Evolutionary conservation across 805 yeast genomes (phyloP), one percentile per base, ranked within the genome.

Genomic region (Kluyveromyces starmeri): DNA sequence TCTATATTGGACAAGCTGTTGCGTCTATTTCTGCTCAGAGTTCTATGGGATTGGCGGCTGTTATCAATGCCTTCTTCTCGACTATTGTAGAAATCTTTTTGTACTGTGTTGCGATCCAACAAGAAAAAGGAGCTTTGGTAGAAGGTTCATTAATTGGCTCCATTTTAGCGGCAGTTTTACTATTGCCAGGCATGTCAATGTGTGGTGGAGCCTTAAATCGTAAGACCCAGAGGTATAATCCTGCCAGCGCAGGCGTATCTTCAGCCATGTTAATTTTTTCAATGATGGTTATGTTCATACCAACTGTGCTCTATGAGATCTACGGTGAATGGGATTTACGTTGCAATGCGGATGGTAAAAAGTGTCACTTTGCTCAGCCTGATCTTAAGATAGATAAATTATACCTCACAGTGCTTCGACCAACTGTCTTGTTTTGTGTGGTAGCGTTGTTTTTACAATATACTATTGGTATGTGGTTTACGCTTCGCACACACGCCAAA

Each of bases 11-110:
- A 3, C 97, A 89, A 59, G 97, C 97, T 5, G 98, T 92, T n/a
- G 98, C 98, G 0, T 88, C 97, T 2, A 92, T 92, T 39, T 83
- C 95, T 5, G 97, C 98, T 0, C 98, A 92, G 62, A 84, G 96
- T 1, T 88, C 96, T 0, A 92, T 92, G 98, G 96, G 97, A 19
- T 77, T 92, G 40, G 97, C 97, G 64, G 98, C 98, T 1, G 96
- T 88, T 0, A 86, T 92, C 48, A 92, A 92, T 57, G 98, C 98
- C 1, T 89, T 92, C 51, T 92, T 92, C 67, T 88, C 97, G 2
- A 88, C 98, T 0, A 71, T 92, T 32, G 97, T 92, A 5, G 98
- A 92, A 55, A 82, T 92, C 7, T 92, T 79, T 56, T 63, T 89
- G 32, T 92, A 92, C 56, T 80, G 95, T 58, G 95, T 89, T 14